A percentile compares a stretch with the other conserved stretches of the same genome.
Conservation (phyloP, 306 rosid genomes). For the Geum urbanum region DNA sequence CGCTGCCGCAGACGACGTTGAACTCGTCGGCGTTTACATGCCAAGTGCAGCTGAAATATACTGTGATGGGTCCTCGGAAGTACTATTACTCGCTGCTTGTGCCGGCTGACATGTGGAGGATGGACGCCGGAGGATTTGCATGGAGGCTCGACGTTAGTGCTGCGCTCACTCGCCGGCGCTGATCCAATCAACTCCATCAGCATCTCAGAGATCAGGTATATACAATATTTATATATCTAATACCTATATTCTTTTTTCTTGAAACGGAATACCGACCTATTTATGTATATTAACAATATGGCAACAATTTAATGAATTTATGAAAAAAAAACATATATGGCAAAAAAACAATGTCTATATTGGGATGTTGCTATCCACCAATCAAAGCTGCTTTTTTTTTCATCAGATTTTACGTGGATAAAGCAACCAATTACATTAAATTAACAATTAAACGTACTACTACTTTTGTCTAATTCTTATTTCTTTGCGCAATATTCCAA, state of each 20-base stretch:
- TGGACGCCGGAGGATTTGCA: constrained; percentile 73
- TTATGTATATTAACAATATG: too few relatives aligned
- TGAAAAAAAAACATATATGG: too few relatives aligned
- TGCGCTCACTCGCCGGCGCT: constrained; percentile 52
- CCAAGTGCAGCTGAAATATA: constrained; percentile 45
- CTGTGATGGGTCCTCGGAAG: background rate
- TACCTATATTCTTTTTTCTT: too few relatives aligned
- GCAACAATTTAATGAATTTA: too few relatives aligned
- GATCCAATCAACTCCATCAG: background rate
- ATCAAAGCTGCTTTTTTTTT: background rate
- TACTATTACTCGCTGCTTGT: constrained; percentile 29
- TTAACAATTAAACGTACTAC: too few relatives aligned
- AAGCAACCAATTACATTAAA: too few relatives aligned
- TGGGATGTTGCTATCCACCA: background rate
- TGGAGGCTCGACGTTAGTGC: constrained; percentile 66
- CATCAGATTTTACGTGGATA: too few relatives aligned
- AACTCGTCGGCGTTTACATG: constrained; percentile 31
- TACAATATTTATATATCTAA: background rate
- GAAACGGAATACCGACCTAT: background rate
- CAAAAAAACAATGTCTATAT: background rate
- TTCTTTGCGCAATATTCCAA: background rate
- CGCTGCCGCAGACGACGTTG: constrained; percentile 5
- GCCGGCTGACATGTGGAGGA: constrained; percentile 63
- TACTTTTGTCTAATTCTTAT: too few relatives aligned
- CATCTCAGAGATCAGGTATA: constrained; percentile 14